These are phyloP conservation scores for Rhynchosporium secalis DNA, from an alignment of 2,329 filamentous ascomycete genomes.

Conservation along the genomic window DNA sequence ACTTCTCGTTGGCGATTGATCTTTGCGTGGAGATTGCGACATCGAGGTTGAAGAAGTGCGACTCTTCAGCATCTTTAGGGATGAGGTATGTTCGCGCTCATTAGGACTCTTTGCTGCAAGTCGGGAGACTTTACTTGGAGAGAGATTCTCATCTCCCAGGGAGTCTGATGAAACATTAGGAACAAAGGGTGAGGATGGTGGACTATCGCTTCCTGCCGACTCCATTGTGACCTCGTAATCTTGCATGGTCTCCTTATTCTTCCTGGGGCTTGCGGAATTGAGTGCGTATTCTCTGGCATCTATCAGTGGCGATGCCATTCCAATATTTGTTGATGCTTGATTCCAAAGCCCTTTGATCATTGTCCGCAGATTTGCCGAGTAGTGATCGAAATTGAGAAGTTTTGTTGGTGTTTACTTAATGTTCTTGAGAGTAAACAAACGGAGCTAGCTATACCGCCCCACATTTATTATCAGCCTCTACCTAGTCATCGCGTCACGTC, in stretches of 20 bases:
- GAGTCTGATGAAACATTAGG: constrained; percentile 27
- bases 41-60: constrained; percentile 28
- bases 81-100: constrained; percentile 32
- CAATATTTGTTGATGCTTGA: constrained; percentile 24
- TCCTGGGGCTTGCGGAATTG: constrained; percentile 28
- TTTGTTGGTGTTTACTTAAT: not conserved
- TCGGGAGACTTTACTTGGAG: constrained; percentile 34
- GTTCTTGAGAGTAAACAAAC: not conserved
- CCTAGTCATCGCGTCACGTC: too few species aligned
- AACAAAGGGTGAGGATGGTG: constrained; percentile 38
- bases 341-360: constrained; percentile 23
- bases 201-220: constrained; percentile 33
- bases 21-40: constrained; percentile 27
- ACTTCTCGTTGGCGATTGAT: constrained; percentile 38
- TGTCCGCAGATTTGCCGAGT: constrained; percentile 4
- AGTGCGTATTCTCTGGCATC: constrained; percentile 26
- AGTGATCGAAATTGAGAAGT: not conserved
- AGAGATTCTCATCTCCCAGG: constrained; percentile 36
- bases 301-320: constrained; percentile 32
- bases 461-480: too few species aligned
- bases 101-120: constrained; percentile 31
- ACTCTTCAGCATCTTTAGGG: constrained; percentile 38
- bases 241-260: constrained; percentile 19
- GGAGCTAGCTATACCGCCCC: not conserved
- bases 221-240: constrained; percentile 35